Evolutionary conservation across 257 asterid genomes (phyloP).

Genomic region (Rhazya stricta): DNA sequence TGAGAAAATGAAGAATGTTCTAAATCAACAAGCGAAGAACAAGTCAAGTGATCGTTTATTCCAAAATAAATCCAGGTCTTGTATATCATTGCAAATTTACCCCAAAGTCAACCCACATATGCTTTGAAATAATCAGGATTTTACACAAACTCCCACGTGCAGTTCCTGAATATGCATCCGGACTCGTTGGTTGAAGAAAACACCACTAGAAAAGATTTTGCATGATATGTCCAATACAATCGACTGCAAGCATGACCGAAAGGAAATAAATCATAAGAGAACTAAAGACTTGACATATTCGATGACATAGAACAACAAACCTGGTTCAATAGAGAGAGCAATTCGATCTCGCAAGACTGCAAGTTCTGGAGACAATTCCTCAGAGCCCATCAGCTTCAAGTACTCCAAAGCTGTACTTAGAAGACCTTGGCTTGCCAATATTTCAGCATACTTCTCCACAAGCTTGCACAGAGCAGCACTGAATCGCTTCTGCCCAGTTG

Average conservation of each 20-base stretch:
- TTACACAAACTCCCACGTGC: neutral
- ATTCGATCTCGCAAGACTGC: slow-evolving; percentile 79
- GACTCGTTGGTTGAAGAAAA: neutral
- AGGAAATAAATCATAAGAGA: neutral
- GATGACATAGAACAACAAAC: slow-evolving; percentile 23
- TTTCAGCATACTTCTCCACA: slow-evolving; percentile 95
- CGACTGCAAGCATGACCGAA: neutral
- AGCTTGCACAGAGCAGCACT: slow-evolving; percentile 82
- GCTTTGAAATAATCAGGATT: neutral
- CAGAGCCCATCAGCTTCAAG: slow-evolving; percentile 83
- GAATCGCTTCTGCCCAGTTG: slow-evolving; percentile 78
- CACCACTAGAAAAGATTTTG: neutral
- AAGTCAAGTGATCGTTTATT: neutral
- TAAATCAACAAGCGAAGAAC: neutral
- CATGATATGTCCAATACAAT: neutral
- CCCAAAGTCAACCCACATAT: neutral
- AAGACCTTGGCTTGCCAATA: slow-evolving; percentile 95
- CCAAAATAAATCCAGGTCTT: neutral
- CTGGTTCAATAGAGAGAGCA: slow-evolving; percentile 69
- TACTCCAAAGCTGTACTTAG: slow-evolving; percentile 87
- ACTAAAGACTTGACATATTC: neutral
- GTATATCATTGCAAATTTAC: neutral
- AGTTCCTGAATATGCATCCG: neutral
- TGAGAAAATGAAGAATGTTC: neutral
- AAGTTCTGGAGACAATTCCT: slow-evolving; percentile 85